phyloP scores from a whole-genome alignment of 139 green algal species.

The Microglena sp. region DNA sequence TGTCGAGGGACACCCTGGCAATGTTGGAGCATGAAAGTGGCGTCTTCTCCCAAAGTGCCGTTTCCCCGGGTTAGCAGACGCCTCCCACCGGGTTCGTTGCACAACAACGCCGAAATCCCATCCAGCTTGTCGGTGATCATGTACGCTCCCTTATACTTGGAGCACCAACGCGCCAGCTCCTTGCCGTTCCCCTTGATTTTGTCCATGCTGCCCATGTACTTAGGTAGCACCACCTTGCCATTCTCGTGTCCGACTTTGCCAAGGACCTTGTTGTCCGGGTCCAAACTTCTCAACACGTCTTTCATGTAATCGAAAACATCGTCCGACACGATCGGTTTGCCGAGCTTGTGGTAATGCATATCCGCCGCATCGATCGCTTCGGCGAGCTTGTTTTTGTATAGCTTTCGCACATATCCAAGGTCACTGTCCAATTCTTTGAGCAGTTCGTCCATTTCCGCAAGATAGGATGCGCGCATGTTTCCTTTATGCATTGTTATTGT shows the following conservation, averaged over 20 bases:
- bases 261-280: background rate
- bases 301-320: background rate
- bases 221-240: background rate
- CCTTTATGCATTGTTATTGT: too few species aligned
- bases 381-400: background rate
- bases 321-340: background rate
- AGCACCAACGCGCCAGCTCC: background rate
- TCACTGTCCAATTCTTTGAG: too few species aligned
- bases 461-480: too few species aligned
- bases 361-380: background rate
- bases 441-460: too few species aligned
- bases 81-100: too few species aligned
- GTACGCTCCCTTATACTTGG: too few species aligned
- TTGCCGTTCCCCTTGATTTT: background rate
- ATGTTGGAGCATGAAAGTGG: background rate
- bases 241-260: background rate
- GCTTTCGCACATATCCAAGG: background rate
- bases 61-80: background rate
- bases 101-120: background rate
- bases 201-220: background rate
- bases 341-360: background rate
- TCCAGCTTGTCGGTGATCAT: background rate
- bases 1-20: background rate
- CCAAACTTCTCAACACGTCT: background rate
- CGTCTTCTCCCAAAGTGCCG: background rate